Evolutionary conservation across 192 early-diverging fungal genomes (phyloP).

Genomic region (Phlyctochytrium bullatum): DNA sequence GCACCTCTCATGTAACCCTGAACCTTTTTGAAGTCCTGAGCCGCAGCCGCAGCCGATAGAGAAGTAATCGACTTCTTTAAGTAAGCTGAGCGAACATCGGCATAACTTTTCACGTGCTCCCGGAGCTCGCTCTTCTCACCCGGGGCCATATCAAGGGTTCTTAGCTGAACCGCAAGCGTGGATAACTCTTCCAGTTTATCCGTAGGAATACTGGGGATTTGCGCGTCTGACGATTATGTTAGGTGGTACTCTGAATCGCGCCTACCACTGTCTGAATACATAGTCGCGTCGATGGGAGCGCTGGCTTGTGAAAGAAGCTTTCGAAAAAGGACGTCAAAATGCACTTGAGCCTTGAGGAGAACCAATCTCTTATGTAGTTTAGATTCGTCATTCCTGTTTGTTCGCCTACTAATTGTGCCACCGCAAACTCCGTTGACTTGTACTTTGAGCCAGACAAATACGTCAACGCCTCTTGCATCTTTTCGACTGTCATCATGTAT

Average conservation of each 20-base stretch:
- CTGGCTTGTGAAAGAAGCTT: slow-evolving; percentile 7
- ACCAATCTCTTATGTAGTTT: background rate
- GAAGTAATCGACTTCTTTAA: slow-evolving; percentile 56
- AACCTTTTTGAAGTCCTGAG: slow-evolving; percentile 46
- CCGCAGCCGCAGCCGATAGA: slow-evolving; percentile 46
- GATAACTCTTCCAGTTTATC: slow-evolving; percentile 25
- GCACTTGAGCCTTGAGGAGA: slow-evolving; percentile 25
- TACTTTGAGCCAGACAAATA: slow-evolving; percentile 37
- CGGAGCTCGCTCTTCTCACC: slow-evolving; percentile 33
- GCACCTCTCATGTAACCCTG: slow-evolving; percentile 62
- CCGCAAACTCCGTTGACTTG: slow-evolving; percentile 33
- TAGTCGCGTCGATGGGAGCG: slow-evolving; percentile 6
- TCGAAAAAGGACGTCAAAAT: slow-evolving; percentile 21
- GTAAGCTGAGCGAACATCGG: slow-evolving; percentile 65
- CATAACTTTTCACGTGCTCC: slow-evolving; percentile 51
- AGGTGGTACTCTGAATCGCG: background rate
- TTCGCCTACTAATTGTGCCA: slow-evolving; percentile 2
- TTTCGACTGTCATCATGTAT: slow-evolving; percentile 60
- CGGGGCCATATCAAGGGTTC: slow-evolving; percentile 27
- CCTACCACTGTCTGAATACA: background rate
- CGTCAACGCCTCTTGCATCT: slow-evolving; percentile 45
- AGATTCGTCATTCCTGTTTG: too few species aligned
- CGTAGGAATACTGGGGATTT: slow-evolving; percentile 8
- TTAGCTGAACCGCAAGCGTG: slow-evolving; percentile 29
- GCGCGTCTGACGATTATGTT: background rate